Base-by-base conservation (phyloP, 2,329 filamentous ascomycete genomes). In the Pleochaeta shiraiana region DNA sequence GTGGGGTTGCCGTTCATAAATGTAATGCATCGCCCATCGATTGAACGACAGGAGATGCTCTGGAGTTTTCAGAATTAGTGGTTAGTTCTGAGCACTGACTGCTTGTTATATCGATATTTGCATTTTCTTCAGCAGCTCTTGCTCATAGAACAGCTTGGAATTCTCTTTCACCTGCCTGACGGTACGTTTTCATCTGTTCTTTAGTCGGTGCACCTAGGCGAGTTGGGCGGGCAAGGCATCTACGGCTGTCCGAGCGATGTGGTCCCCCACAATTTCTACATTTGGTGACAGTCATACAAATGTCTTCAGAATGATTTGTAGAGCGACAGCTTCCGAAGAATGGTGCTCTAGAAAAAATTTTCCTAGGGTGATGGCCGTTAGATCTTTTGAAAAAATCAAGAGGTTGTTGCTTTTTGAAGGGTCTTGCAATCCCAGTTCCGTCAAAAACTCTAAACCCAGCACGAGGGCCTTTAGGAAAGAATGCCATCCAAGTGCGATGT, bases 401-500 rank as follows among this genome's bases (percentile, higher is more conserved):
- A n/a, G n/a, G n/a, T n/a, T n/a, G n/a, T n/a, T n/a, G n/a, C n/a
- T n/a, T n/a, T n/a, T n/a, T 57, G 50, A 31, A 57, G 24, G 19
- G 19, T 31, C 12, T 21, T 26, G 26, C 26, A 26, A 57, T 7
- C 21, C 50, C 50, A 21, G 24, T 26, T 26, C 30, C 19, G 3
- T 57, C 50, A 26, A 57, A 63, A 50, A 53, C 63, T 30, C 50
- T 64, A 12, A 57, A 57, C 7, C 50, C 50, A 19, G 50, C n/a
- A 59, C 50, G 53, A 21, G 50, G 63, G 4, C 33, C 47, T 59
- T 64, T 64, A 11, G 33, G 24, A 21, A 64, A 64, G 33, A 28
- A 39, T 47, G 62, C 62, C 19, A 63, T 63, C 45, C 62, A 63
- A 45, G 26, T 63, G 5, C 26, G 14, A 50, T 63, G 62, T 34